Evolutionary conservation across 2,329 filamentous ascomycete genomes (phyloP), one percentile per base, ranked within the genome.

Genomic region (Rhinocladiella similis): DNA sequence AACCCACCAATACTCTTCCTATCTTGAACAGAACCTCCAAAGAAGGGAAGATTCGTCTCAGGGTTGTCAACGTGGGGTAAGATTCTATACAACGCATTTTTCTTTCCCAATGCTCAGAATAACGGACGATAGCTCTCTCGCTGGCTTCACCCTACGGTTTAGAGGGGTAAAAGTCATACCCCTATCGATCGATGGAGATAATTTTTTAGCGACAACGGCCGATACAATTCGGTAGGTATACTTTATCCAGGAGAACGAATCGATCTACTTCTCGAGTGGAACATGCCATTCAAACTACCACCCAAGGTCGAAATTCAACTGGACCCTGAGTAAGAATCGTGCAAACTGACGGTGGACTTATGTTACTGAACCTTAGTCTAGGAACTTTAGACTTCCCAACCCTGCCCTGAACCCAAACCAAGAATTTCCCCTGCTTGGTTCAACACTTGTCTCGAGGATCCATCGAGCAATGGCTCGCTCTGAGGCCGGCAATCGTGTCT

Each of bases 1-100:
- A 67, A 3, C 63, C 65, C n/a, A 51, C 50, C 7, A 45, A 61
- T 16, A 46, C 67, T 12, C 50, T 64, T 1, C 67, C 70, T 25
- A 25, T 25, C 22, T 25, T 5, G 61, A 69, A 41, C 47, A 72
- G 19, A 20, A 58, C 9, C 43, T 69, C 3, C 64, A 70, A 41
- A 50, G 54, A 12, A 47, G 54, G 12, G 57, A 61, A 2, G 85
- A 14, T 87, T 87, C 12, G 91, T 92, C 69, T 76, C 75, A 1
- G 73, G 71, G 18, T 78, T 80, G 59, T 72, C 67, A 2, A 57
- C 78, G 1, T 51, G 60, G 22, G 22, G 22, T 25, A 25, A 25
- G 22, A 25, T 25, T 25, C 22, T 7, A 25, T 25, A 7, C 22
- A 25, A 25, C 22, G 7, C 22, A 25, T 25, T 7, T 7, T 7